Percentiles rank a stretch among this genome's conserved stretches.
Evolutionary conservation across 768 basidiomycete species (phyloP).

Genomic region (Rhodotorula diobovata): DNA sequence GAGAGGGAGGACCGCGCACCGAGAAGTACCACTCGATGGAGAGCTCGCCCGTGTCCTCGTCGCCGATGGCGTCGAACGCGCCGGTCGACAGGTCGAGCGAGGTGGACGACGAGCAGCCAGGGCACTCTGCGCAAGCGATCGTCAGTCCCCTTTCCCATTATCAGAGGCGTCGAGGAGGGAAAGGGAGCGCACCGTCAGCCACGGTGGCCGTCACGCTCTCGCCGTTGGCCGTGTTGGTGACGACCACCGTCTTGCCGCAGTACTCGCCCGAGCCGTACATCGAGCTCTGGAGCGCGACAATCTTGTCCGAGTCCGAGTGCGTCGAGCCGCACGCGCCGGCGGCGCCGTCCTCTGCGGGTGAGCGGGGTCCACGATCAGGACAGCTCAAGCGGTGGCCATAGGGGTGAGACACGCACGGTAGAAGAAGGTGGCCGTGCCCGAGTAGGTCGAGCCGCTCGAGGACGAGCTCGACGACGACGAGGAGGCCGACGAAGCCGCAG

Average conservation of each 20-base stretch:
- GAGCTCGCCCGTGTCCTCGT: slow-evolving; percentile 20
- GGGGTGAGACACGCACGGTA: no score
- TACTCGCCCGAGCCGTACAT: slow-evolving; percentile 52
- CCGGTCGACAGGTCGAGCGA: slow-evolving; percentile 33
- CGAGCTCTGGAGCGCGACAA: slow-evolving; percentile 53
- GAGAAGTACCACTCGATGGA: slow-evolving; percentile 10
- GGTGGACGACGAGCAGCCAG: not conserved
- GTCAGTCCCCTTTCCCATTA: not conserved
- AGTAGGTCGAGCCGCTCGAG: slow-evolving; percentile 33
- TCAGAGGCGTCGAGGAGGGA: not conserved
- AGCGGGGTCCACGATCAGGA: not conserved
- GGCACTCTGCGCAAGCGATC: not conserved
- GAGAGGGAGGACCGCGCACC: not conserved
- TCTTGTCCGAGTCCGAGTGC: slow-evolving; percentile 54
- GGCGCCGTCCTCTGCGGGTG: slow-evolving; percentile 54
- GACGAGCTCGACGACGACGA: slow-evolving; percentile 13
- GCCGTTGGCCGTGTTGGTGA: slow-evolving; percentile 35
- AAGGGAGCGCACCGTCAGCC: slow-evolving; percentile 9
- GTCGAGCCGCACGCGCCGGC: slow-evolving; percentile 62
- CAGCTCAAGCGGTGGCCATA: no score
- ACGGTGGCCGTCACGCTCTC: slow-evolving; percentile 21
- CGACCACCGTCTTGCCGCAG: slow-evolving; percentile 28
- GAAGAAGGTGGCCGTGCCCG: slow-evolving; percentile 56
- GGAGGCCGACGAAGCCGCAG: not conserved
- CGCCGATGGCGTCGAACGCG: slow-evolving; percentile 33